These are phyloP conservation scores for Phytophthora kernoviae DNA, from an alignment of 352 stramenopile species.

Conservation along the genomic window DNA sequence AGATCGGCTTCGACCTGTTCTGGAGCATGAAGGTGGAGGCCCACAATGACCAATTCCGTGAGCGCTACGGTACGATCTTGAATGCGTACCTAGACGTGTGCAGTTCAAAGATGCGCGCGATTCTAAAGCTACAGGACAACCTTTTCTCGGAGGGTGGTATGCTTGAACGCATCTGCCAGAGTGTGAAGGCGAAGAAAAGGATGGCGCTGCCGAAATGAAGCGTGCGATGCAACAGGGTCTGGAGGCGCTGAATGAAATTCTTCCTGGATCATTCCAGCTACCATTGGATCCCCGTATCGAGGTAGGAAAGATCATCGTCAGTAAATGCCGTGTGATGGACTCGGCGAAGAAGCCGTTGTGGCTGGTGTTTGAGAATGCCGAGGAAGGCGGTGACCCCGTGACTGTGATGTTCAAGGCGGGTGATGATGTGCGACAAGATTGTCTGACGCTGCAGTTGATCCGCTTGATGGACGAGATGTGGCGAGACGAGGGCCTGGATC, in stretches of 20 bases:
- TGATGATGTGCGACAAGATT: slow-evolving; percentile 96
- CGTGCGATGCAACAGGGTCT: slow-evolving; percentile 81
- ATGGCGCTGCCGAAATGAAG: slow-evolving; percentile 84
- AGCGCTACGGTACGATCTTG: slow-evolving; percentile 81
- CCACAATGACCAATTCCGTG: slow-evolving; percentile 78
- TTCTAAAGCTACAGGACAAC: slow-evolving; percentile 91
- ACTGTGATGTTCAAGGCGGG: slow-evolving; percentile 94
- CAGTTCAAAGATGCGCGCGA: slow-evolving; percentile 91
- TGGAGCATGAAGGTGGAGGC: slow-evolving; percentile 91
- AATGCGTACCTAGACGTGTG: slow-evolving; percentile 86
- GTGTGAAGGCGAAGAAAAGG: slow-evolving; percentile 86
- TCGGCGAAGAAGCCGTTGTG: slow-evolving; percentile 91
- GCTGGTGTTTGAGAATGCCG: slow-evolving; percentile 89
- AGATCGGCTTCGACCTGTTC: slow-evolving; percentile 91
- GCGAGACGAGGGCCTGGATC: slow-evolving; percentile 90
- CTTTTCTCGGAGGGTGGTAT: slow-evolving; percentile 79
- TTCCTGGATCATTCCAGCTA: slow-evolving; percentile 87
- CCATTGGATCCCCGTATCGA: slow-evolving; percentile 86
- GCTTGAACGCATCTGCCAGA: slow-evolving; percentile 85
- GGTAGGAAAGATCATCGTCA: slow-evolving; percentile 83
- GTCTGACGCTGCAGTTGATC: slow-evolving; percentile 93
- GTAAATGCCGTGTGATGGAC: slow-evolving; percentile 91
- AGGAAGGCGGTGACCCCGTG: slow-evolving; percentile 77
- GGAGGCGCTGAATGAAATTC: slow-evolving; percentile 78
- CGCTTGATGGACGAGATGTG: slow-evolving; percentile 94